A percentile compares a stretch with the other conserved stretches of the same genome.
Conservation (phyloP, 164 flowering plant species). For the Vitis vinifera region DNA sequence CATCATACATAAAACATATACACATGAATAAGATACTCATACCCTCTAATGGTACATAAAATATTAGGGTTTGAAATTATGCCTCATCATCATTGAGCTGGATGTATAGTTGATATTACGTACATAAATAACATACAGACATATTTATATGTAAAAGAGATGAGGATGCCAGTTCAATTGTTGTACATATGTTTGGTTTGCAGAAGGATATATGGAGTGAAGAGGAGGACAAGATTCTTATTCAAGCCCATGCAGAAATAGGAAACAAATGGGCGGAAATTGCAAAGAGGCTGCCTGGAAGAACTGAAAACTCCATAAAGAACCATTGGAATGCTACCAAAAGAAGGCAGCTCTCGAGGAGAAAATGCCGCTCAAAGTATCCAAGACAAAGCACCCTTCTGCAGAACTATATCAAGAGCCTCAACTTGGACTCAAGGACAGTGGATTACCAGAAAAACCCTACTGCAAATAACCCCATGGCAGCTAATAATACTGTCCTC, state of each 20-base stretch:
- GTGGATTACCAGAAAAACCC: conserved; percentile 1
- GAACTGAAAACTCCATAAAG: conserved; percentile 87
- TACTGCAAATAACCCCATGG: neutral
- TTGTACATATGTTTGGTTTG: neutral
- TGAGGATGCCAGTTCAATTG: no score
- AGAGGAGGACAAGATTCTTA: conserved; percentile 68
- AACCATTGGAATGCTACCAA: conserved; percentile 96
- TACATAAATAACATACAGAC: no score
- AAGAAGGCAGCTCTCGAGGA: conserved; percentile 59
- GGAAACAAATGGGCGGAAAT: conserved; percentile 97
- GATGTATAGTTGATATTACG: no score
- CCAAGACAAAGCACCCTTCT: conserved; percentile 52
- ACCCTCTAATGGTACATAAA: no score
- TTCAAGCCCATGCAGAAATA: conserved; percentile 58
- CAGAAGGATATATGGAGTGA: conserved; percentile 83
- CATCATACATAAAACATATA: no score
- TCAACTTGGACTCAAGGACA: conserved; percentile 24
- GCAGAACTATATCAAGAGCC: conserved; percentile 74
- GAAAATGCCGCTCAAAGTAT: conserved; percentile 55
- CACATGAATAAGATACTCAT: no score
- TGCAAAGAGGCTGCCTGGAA: conserved; percentile 72
- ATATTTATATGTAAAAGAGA: no score
- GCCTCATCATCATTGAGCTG: no score
- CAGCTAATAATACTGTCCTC: neutral
- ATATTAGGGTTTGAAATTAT: neutral